Evolutionary conservation across 1,139 yeast genomes (phyloP), one percentile per base, ranked within the genome.

Genomic region (Saccharomyces hybrid): DNA sequence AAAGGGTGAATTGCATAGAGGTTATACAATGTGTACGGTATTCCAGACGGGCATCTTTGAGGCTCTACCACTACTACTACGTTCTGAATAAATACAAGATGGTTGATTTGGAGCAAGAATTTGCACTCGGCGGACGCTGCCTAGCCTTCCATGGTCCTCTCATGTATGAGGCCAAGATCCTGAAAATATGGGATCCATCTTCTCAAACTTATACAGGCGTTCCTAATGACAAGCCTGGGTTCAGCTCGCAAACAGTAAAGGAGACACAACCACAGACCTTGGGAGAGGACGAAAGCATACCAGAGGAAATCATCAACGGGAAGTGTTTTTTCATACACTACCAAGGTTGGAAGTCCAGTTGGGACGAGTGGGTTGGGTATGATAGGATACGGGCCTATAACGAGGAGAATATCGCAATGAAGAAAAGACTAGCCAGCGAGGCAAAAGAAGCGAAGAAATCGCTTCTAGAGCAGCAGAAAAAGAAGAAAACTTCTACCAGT

Each of bases 311-410:
- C 42, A 64, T 64, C 38, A 70, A 68, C 29, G 64, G 72, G 53
- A 69, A 74, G 55, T 77, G 83, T 55, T 91, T 82, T 70, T 84
- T 76, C 61, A 81, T 93, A 8, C 99, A 93, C 68, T 93, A 93
- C 71, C 88, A 85, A 64, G 98, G 99, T 2, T 93, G 99, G 99
- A 93, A 90, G 65, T 73, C 84, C 21, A 84, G 91, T 59, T 91
- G 97, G 97, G 98, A 93, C 68, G 99, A 93, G 69, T 93, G 99
- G 99, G 95, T 93, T 0, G 79, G 82, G 0, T 71, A 73, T 8
- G 84, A 81, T 52, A 75, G 98, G 47, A 79, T 91, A 9, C 73
- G 88, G 66, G 85, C 82, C 60, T 77, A 78, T 66, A 87, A 79
- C 52, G 86, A 83, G 48, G 95, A 85, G 61, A 90, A 87, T 66